A percentile compares a stretch with the other conserved stretches of the same genome.
These are phyloP conservation scores for Paramecium sonneborni DNA, from an alignment of 73 alveolate genomes.

Conservation along the genomic window DNA sequence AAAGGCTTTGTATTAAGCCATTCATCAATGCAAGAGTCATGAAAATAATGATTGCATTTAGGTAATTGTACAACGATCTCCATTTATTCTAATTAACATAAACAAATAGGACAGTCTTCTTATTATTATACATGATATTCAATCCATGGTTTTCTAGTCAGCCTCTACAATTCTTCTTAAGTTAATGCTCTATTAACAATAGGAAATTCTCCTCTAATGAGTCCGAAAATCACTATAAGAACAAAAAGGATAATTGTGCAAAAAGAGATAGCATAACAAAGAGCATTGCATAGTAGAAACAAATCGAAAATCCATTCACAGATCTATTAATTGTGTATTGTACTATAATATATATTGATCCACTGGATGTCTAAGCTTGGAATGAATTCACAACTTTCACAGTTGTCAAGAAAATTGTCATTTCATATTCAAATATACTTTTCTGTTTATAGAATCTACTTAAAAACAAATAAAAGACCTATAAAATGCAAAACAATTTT, in stretches of 20 bases:
- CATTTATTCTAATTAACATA: neutral
- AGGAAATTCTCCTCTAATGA: neutral
- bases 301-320: slow-evolving; percentile 42
- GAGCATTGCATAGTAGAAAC: neutral
- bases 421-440: slow-evolving; percentile 28
- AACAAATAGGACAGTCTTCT: slow-evolving; percentile 4
- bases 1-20: slow-evolving; percentile 25
- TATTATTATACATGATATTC: neutral
- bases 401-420: neutral
- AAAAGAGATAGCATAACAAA: neutral
- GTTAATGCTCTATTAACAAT: neutral
- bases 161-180: neutral
- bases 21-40: slow-evolving; percentile 28
- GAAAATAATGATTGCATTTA: slow-evolving; percentile 43
- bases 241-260: neutral
- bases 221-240: neutral
- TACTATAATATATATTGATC: neutral
- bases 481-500: neutral
- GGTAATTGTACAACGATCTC: neutral
- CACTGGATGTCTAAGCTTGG: neutral
- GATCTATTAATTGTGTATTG: neutral
- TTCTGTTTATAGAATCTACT: slow-evolving; percentile 6
- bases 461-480: neutral
- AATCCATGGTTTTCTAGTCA: neutral
- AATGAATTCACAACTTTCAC: slow-evolving; percentile 12